Base-by-base conservation (phyloP, 768 basidiomycete species). In the Tremella mesenterica region DNA sequence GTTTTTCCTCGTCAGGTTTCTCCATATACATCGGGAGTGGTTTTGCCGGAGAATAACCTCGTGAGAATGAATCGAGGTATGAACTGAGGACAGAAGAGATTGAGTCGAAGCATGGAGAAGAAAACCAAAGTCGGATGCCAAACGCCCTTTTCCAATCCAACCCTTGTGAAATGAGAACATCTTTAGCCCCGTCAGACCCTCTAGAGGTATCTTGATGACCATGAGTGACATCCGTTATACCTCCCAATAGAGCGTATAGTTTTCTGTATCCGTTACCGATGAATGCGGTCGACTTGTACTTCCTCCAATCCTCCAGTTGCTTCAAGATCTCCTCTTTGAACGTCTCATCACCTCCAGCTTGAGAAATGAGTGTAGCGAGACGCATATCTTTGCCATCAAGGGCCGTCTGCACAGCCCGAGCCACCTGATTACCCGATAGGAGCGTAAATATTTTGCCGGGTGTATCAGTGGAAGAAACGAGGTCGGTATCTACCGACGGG, bases 131-230 rank as follows among this genome's bases (percentile, higher is more conserved):
- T 56, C 84, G 84, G 39, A 96, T 75, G 2, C 88, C 95, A 67
- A 97, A 87, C 0, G 84, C 84, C 18, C 90, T 82, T 71, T 90
- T 92, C 95, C 95, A 99, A 69, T 95, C 92, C 49, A 96, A 73
- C 0, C 81, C 85, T 48, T 83, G 76, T 16, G 82, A 77, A 4
- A 95, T 76, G 51, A 81, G 76, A 25, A 88, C 66, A 51, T 84
- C 82, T 8, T 63, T 46, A 46, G 57, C 54, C 6, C 57, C 78
- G 43, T 79, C 80, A 58, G 78, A 77, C 16, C 80, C 81, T 25
- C 76, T 76, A 2, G 80, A 79, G 56, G 46, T 77, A 79, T 27
- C 79, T n/a, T n/a, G n/a, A n/a, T n/a, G n/a, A 47, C 60, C 65
- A 39, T 80, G 77, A 9, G 84, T 76, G 5, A 81, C 71, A 55